A percentile compares a stretch with the other conserved stretches of the same genome.
phyloP scores from a whole-genome alignment of 2,329 filamentous ascomycete genomes.

The Fusarium pilosicola region DNA sequence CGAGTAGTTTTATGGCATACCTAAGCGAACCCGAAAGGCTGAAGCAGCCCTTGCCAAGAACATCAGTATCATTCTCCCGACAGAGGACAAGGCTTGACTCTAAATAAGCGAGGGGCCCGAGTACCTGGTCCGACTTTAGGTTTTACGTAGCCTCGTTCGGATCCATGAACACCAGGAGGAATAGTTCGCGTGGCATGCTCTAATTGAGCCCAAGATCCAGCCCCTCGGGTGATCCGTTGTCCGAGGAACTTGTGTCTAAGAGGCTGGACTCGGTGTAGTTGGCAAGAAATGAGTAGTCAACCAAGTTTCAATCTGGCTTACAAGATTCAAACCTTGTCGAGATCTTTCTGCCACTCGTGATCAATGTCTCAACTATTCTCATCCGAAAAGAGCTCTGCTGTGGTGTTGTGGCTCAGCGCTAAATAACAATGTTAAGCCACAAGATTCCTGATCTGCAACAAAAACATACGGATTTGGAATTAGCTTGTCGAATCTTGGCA shows the following conservation, averaged over 20 bases:
- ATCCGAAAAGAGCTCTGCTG: no score
- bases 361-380: not conserved
- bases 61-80: accelerated
- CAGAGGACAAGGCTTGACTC: not conserved
- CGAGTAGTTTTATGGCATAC: no score
- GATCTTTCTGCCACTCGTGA: not conserved
- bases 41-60: not conserved
- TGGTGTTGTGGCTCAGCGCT: not conserved
- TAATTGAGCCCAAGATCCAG: not conserved
- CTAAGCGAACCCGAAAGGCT: not conserved
- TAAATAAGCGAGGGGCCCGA: not conserved
- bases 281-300: accelerated
- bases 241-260: not conserved
- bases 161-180: accelerated
- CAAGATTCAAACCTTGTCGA: not conserved
- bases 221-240: not conserved
- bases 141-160: accelerated
- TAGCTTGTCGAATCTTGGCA: not conserved
- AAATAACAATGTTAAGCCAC: not conserved
- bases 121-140: not conserved
- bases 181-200: not conserved
- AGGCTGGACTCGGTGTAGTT: no score
- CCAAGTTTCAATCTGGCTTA: not conserved
- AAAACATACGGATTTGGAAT: not conserved
- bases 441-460: not conserved